A percentile compares a stretch with the other conserved stretches of the same genome.
Conservation (phyloP, 1,139 yeast genomes). For the Yarrowia galli region DNA sequence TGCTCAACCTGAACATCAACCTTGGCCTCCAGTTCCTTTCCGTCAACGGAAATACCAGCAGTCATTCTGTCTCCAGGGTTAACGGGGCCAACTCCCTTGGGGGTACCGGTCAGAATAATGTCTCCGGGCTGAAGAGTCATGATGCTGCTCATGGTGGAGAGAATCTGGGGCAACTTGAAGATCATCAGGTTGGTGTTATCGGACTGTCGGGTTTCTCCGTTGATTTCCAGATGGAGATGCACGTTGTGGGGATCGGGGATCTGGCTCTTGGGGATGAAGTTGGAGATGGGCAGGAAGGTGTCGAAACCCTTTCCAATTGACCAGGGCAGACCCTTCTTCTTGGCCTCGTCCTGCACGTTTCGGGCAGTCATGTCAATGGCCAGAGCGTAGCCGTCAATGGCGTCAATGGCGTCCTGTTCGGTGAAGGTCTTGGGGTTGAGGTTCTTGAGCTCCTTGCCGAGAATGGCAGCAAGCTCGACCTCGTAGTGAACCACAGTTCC, state of each 20-base stretch:
- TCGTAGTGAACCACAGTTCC: constrained; percentile 90
- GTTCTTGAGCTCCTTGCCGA: constrained; percentile 70
- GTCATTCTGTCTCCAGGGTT: constrained; percentile 77
- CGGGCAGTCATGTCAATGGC: constrained; percentile 95
- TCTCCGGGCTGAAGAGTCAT: constrained; percentile 95
- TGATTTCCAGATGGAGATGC: constrained; percentile 69
- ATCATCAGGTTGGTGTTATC: constrained; percentile 88
- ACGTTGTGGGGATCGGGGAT: constrained; percentile 80
- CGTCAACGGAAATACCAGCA: constrained; percentile 67
- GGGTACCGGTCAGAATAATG: constrained; percentile 92
- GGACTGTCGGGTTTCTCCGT: constrained; percentile 72
- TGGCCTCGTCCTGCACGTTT: constrained; percentile 94
- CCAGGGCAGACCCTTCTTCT: constrained; percentile 96
- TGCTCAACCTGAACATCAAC: constrained; percentile 66
- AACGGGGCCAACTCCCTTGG: constrained; percentile 93
- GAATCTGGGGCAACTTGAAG: constrained; percentile 81
- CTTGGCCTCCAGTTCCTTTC: constrained; percentile 57
- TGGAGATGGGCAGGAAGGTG: constrained; percentile 86
- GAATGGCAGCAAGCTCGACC: constrained; percentile 83
- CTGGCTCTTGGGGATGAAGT: constrained; percentile 67
- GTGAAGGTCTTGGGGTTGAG: constrained; percentile 63
- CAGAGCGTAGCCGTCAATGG: constrained; percentile 84
- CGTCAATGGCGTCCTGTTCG: constrained; percentile 72
- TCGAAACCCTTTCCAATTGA: constrained; percentile 95
- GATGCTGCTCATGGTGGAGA: constrained; percentile 80